These are phyloP conservation scores for Vigna mungo DNA, from an alignment of 306 rosid species.

Conservation along the genomic window DNA sequence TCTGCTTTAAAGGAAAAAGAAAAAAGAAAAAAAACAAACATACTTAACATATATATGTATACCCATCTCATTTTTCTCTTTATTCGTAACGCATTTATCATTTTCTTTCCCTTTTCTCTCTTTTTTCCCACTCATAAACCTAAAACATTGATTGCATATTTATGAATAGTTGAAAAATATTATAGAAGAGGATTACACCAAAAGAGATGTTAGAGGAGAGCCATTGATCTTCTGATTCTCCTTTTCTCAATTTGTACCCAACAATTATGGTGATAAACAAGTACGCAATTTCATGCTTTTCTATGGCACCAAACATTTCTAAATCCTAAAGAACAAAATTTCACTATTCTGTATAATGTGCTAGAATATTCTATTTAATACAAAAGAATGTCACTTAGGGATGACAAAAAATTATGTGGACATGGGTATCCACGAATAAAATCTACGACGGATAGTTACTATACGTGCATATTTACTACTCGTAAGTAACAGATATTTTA, in stretches of 20 bases:
- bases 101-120: too few species aligned
- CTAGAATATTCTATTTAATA: background rate
- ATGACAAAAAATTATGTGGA: too few species aligned
- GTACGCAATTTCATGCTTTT: background rate
- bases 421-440: too few species aligned
- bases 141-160: background rate
- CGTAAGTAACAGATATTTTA: too few species aligned
- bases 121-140: background rate
- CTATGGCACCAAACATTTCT: background rate
- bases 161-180: background rate
- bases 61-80: too few species aligned
- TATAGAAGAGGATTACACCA: background rate
- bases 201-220: background rate
- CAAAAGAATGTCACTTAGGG: background rate
- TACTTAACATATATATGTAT: too few species aligned
- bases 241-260: background rate
- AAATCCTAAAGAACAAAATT: background rate
- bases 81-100: too few species aligned
- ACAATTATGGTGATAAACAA: background rate
- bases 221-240: background rate
- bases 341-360: background rate
- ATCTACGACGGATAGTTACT: too few species aligned
- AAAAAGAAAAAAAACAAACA: too few species aligned
- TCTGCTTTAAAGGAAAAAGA: too few species aligned
- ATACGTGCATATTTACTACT: too few species aligned